Base-by-base conservation (phyloP, 768 basidiomycete species). In the Hygrophorus pudorinus region DNA sequence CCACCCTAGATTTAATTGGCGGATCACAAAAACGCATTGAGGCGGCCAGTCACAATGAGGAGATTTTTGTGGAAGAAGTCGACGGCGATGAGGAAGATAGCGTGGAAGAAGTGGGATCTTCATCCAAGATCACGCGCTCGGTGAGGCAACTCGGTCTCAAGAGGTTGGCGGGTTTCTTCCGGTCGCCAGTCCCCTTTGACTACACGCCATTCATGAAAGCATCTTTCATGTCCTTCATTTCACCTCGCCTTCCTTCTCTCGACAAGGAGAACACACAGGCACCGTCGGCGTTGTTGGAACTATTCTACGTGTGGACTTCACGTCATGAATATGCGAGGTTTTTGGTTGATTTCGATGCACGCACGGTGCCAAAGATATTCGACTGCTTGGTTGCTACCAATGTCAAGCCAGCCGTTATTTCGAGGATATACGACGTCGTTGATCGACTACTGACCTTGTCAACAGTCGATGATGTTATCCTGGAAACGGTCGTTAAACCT, bases 201-300 rank as follows among this genome's bases (percentile, higher is more conserved):
- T 94, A 84, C 58, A 56, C 67, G 0, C 73, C 79, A 0, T 93
- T 80, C 59, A 67, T 98, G 56, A 61, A 65, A 3, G 64, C 70
- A 5, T 74, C 79, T 7, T 97, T 89, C 64, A 47, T 66, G 1
- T 64, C 75, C 0, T 76, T 88, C 65, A 84, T 98, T 53, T 78
- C 83, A 0, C 92, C 94, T 0, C 85, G 96, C 5, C 69, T 99
- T 17, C 65, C 76, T 0, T 60, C 65, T 3, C 68, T 98, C 18
- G 81, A 85, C 47, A 70, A 64, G 34, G 96, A 98, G 61, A 98
- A 93, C 54, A 88, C 85, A 0, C 94, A 97, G 59, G 74, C 88
- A 0, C 92, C 94, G 0, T 94, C 92, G 0, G 80, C 87, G 0
- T 68, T 94, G 13, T 65, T 99, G 34, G 91, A 96, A 31, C 67